These are phyloP conservation scores for Podila epicladia DNA, from an alignment of 192 early-diverging fungal genomes.

Conservation along the genomic window DNA sequence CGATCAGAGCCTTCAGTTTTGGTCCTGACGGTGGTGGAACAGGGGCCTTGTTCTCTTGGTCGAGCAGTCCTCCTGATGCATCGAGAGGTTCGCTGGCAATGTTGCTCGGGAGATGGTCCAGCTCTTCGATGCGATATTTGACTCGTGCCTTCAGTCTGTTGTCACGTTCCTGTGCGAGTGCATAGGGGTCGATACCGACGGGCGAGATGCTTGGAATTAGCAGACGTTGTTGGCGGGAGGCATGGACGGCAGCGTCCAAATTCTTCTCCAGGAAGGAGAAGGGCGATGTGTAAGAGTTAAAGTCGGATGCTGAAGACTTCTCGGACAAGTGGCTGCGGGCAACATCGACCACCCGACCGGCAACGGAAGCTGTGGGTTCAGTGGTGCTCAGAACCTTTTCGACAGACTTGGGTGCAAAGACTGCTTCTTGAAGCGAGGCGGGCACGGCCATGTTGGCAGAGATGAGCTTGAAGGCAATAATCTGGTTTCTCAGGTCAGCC, in stretches of 20 bases:
- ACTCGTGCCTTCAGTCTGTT: slow-evolving; percentile 74
- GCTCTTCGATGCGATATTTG: slow-evolving; percentile 80
- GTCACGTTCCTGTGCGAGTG: slow-evolving; percentile 82
- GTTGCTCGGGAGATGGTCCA: slow-evolving; percentile 74
- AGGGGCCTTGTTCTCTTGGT: slow-evolving; percentile 36
- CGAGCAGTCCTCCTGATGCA: slow-evolving; percentile 28
- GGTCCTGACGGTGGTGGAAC: slow-evolving; percentile 40
- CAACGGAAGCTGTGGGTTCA: slow-evolving; percentile 55
- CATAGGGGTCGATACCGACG: slow-evolving; percentile 82
- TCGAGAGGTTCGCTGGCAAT: slow-evolving; percentile 65
- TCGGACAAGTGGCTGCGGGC: slow-evolving; percentile 53
- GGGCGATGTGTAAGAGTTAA: slow-evolving; percentile 64
- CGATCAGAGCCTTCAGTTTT: slow-evolving; percentile 84
- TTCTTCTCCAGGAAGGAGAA: slow-evolving; percentile 68
- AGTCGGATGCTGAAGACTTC: slow-evolving; percentile 52
- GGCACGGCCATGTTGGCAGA: slow-evolving; percentile 84
- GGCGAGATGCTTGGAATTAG: slow-evolving; percentile 80
- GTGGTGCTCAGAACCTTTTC: slow-evolving; percentile 55
- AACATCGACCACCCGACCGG: slow-evolving; percentile 66
- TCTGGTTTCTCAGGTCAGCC: slow-evolving; percentile 79
- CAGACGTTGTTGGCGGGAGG: slow-evolving; percentile 74
- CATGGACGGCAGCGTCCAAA: slow-evolving; percentile 57
- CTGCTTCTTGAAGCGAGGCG: slow-evolving; percentile 70
- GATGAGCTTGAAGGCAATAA: slow-evolving; percentile 85
- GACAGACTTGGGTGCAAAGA: slow-evolving; percentile 64